Evolutionary conservation across 2,329 filamentous ascomycete genomes (phyloP).

Genomic region (Microthyrium microscopicum): DNA sequence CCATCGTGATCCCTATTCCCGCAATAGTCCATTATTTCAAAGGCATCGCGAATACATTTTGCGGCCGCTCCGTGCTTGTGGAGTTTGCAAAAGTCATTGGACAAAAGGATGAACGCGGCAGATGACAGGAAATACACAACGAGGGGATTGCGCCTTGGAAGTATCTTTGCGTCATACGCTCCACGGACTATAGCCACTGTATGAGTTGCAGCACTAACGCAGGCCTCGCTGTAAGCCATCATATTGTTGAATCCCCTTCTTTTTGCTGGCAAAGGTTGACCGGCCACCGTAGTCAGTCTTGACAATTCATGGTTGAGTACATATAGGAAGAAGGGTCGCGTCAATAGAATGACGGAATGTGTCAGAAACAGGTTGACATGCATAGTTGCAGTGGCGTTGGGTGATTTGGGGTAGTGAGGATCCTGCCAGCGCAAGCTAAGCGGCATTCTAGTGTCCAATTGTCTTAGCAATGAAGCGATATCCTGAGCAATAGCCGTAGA

Average conservation of each 20-base stretch:
- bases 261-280: neutral
- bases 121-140: constrained; percentile 27
- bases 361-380: constrained; percentile 46
- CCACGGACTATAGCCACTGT: constrained; percentile 24
- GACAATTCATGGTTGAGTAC: constrained; percentile 31
- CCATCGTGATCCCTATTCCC: constrained; percentile 19
- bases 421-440: constrained; percentile 34
- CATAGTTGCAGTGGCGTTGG: constrained; percentile 40
- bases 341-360: constrained; percentile 46
- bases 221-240: constrained; percentile 31
- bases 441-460: neutral
- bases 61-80: constrained; percentile 19
- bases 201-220: constrained; percentile 24
- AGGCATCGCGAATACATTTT: constrained; percentile 20
- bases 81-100: constrained; percentile 23
- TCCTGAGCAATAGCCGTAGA: constrained; percentile 40
- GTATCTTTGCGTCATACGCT: constrained; percentile 23
- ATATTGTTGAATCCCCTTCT: constrained; percentile 16
- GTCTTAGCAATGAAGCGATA: constrained; percentile 29
- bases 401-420: constrained; percentile 27
- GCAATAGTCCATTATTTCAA: constrained; percentile 24
- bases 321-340: constrained; percentile 46
- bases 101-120: constrained; percentile 22
- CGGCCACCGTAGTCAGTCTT: constrained; percentile 13
- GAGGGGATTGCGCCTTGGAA: constrained; percentile 22